Evolutionary conservation across 441 rosid species (phyloP), one percentile per base, ranked within the genome.

Genomic region (Lepidium campestre): DNA sequence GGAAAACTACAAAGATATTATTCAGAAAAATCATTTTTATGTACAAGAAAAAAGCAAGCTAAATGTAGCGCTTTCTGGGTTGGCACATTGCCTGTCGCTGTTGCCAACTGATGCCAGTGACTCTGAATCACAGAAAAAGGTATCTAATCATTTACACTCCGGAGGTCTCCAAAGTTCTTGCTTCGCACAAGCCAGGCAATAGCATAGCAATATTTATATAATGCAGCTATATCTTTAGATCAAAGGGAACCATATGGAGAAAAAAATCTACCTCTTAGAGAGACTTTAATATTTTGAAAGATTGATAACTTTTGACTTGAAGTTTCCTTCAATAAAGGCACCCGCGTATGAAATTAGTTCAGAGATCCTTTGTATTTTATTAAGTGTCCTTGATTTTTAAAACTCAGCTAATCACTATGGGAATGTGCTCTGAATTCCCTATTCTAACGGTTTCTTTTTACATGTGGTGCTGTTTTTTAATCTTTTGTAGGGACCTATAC

Each of bases 31-130:
- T 71, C 94, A 79, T 63, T 85, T 85, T 58, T 77, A 84, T 75
- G 72, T 82, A 61, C 86, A 91, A 80, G 96, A 91, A 54, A 91
- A 79, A 78, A 81, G 81, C 67, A 86, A 86, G 79, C 86, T 94
- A 18, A 89, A 75, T 68, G 84, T 66, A 74, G 85, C 81, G 48
- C 89, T 94, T 78, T 76, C 81, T 61, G 94, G 98, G 18, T 73
- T 94, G 67, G 76, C 77, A 31, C 84, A 69, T 68, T 94, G 98
- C 81, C 77, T 94, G 71, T 85, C 87, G 9, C 55, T 94, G 61
- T 78, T 91, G 78, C 87, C 90, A 62, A 67, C 77, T 63, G 74
- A 73, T 36, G 77, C 72, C 65, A 66, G 75, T 42, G 75, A 79
- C 65, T 73, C 41, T 14, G 67, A 77, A 47, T 67, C 75, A 41